Conservation (phyloP, 331 rosid species). For the Spiraea crenata region DNA sequence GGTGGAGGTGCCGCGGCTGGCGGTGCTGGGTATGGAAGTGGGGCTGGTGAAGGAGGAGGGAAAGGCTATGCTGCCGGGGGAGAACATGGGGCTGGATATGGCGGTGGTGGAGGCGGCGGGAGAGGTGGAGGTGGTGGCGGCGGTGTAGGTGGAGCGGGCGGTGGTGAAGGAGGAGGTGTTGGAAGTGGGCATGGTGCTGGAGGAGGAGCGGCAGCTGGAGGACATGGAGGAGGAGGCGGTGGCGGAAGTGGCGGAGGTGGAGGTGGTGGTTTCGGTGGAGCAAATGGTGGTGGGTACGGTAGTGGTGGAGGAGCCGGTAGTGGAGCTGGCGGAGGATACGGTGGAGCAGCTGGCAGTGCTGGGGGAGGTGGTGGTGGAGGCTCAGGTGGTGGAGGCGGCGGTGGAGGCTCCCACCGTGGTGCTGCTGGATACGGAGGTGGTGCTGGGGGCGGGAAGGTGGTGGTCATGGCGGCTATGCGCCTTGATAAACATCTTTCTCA, state of each 20-base stretch:
- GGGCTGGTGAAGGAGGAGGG: constrained; percentile 20
- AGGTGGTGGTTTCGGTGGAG: background rate
- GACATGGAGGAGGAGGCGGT: background rate
- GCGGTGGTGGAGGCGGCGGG: constrained; percentile 21
- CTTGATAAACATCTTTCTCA: background rate
- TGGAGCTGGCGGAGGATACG: constrained; percentile 16
- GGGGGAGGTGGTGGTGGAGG: constrained; percentile 22
- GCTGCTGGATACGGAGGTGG: constrained; percentile 13
- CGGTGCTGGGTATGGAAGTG: constrained; percentile 9
- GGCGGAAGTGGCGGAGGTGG: constrained; percentile 16
- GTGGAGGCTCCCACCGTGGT: constrained; percentile 13
- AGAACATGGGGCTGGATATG: constrained; percentile 11
- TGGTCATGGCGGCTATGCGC: constrained; percentile 24
- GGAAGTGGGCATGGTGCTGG: constrained; percentile 22
- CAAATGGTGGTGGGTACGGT: constrained; percentile 7
- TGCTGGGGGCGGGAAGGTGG: constrained; percentile 11
- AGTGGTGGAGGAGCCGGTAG: constrained; percentile 18
- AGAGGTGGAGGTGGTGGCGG: constrained; percentile 13
- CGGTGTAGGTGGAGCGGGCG: constrained; percentile 13
- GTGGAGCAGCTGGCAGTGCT: constrained; percentile 9
- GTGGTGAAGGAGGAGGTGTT: constrained; percentile 23
- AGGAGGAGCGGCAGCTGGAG: constrained; percentile 11
- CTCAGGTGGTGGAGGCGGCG: constrained; percentile 28
- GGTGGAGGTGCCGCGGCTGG: background rate
- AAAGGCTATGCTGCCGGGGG: constrained; percentile 16